A percentile compares a stretch with the other conserved stretches of the same genome.
These are phyloP conservation scores for Ceratocystis destructans DNA, from an alignment of 2,329 filamentous ascomycete species.

Conservation along the genomic window DNA sequence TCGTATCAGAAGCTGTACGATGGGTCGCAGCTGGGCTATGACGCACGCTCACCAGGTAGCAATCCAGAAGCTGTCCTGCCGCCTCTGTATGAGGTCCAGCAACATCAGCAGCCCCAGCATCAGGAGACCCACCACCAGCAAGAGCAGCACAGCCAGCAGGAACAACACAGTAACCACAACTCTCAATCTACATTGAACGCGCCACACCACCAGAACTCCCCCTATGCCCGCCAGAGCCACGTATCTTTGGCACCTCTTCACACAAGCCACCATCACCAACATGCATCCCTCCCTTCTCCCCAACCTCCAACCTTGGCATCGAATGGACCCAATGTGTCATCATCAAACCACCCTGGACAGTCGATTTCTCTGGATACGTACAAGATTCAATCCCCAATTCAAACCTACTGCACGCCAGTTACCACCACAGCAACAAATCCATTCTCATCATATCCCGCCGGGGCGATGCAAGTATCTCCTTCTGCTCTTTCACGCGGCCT, in stretches of 20 bases:
- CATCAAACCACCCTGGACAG: neutral
- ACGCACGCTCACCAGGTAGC: conserved; percentile 32
- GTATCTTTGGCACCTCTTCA: conserved; percentile 18
- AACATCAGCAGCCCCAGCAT: conserved; percentile 22
- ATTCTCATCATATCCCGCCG: conserved; percentile 9
- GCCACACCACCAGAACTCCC: conserved; percentile 37
- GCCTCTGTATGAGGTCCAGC: conserved; percentile 51
- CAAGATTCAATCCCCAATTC: conserved; percentile 14
- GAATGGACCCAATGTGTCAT: conserved; percentile 19
- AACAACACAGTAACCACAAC: neutral
- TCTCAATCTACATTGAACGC: conserved; percentile 34
- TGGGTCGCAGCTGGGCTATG: conserved; percentile 8
- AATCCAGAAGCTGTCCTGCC: conserved; percentile 49
- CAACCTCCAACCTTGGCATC: conserved; percentile 19
- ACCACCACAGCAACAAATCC: conserved; percentile 1
- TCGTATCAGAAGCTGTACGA: conserved; percentile 14
- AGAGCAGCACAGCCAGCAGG: neutral
- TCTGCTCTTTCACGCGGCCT: conserved; percentile 5
- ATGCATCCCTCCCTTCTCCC: conserved; percentile 1
- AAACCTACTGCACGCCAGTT: conserved; percentile 17
- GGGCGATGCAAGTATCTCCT: neutral
- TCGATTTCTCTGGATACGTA: conserved; percentile 16
- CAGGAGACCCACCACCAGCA: neutral
- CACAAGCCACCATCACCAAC: conserved; percentile 1
- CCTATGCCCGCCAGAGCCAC: conserved; percentile 15